phyloP scores from a whole-genome alignment of 2,329 filamentous ascomycete genomes.

The Venturia asperata region DNA sequence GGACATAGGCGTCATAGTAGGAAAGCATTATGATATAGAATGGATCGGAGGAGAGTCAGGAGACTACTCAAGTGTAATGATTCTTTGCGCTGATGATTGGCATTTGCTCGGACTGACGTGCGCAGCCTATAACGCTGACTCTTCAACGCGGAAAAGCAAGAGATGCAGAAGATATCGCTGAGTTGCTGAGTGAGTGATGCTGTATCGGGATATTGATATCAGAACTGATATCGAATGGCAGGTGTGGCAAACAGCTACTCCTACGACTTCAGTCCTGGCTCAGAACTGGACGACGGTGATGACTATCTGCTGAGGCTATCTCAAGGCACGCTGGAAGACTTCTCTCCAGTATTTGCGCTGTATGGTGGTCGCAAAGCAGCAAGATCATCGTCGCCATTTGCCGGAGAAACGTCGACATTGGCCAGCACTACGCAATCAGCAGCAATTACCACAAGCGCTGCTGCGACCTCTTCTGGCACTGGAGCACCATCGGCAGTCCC shows the following conservation, averaged over 20 bases:
- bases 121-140: background rate
- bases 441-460: background rate
- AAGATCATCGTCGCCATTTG: background rate
- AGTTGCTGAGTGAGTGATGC: background rate
- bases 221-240: background rate
- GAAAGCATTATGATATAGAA: background rate
- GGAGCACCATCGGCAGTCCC: background rate
- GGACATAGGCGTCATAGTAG: slow-evolving; percentile 1
- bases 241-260: background rate
- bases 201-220: background rate
- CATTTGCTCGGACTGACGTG: background rate
- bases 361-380: slow-evolving; percentile 2
- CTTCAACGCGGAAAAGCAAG: background rate
- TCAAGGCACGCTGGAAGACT: slow-evolving; percentile 4
- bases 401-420: background rate
- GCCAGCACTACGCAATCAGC: background rate
- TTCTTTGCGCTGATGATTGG: background rate
- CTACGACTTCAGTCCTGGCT: background rate
- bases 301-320: slow-evolving; percentile 1
- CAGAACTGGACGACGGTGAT: slow-evolving; percentile 5
- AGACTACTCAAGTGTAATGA: background rate
- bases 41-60: slow-evolving; percentile 6
- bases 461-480: background rate
- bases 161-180: background rate
- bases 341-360: slow-evolving; percentile 4